Conservation (phyloP, 768 basidiomycete species). For the Obba rivulosa region DNA sequence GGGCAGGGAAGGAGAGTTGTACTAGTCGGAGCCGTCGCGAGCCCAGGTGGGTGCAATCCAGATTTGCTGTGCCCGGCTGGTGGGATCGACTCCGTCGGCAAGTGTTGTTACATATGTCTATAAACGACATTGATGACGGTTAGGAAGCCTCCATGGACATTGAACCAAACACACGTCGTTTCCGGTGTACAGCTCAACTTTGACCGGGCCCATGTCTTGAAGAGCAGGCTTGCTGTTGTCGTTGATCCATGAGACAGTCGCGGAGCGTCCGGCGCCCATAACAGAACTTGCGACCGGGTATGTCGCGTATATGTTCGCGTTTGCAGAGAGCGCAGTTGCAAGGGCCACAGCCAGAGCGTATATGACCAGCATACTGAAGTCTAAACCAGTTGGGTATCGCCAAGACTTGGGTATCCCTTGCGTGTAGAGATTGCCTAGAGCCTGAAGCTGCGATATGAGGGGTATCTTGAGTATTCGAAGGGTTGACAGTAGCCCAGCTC, state of each 20-base stretch:
- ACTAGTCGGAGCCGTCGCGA: constrained; percentile 28
- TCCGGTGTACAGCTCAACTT: constrained; percentile 41
- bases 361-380: too few relatives aligned
- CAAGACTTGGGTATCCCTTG: too few relatives aligned
- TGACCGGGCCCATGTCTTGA: constrained; percentile 34
- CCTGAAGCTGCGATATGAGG: too few relatives aligned
- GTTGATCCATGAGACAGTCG: constrained; percentile 46
- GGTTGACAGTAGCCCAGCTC: too few relatives aligned
- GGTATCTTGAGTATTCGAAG: too few relatives aligned
- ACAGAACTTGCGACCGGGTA: constrained; percentile 41
- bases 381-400: too few relatives aligned
- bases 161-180: constrained; percentile 32
- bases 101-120: constrained; percentile 40
- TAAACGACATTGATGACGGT: not conserved
- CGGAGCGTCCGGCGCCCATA: constrained; percentile 38
- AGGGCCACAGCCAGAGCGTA: not conserved
- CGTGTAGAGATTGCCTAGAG: too few relatives aligned
- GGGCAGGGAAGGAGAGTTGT: constrained; percentile 8
- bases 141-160: not conserved
- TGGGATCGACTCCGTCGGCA: constrained; percentile 38
- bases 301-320: constrained; percentile 45
- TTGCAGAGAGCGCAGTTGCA: constrained; percentile 5
- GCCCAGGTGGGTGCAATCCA: constrained; percentile 25
- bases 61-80: constrained; percentile 16
- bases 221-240: constrained; percentile 37